Conservation (phyloP, 257 asterid genomes). For the Primulina huaijiensis region DNA sequence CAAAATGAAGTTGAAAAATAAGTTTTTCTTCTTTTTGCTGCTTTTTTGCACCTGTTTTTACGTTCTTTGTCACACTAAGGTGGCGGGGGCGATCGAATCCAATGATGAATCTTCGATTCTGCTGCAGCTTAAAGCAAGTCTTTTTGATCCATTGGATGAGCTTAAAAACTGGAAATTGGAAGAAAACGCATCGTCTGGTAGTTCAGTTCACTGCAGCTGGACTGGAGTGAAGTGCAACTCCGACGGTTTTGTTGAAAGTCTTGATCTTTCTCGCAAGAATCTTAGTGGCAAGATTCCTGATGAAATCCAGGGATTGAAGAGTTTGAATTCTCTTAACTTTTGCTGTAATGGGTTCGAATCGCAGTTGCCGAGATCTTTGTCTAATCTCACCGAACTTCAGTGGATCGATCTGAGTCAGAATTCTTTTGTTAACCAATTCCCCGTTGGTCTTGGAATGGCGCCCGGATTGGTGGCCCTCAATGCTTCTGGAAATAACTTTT, state of each 20-base stretch:
- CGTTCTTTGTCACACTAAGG: constrained; percentile 23
- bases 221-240: constrained; percentile 63
- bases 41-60: constrained; percentile 27
- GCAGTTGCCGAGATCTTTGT: constrained; percentile 47
- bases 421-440: constrained; percentile 44
- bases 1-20: constrained; percentile 42
- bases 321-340: constrained; percentile 37
- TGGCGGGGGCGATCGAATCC: constrained; percentile 12
- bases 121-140: constrained; percentile 42
- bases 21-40: constrained; percentile 23
- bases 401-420: constrained; percentile 70
- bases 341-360: constrained; percentile 58
- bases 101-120: constrained; percentile 42
- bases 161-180: constrained; percentile 56
- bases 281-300: constrained; percentile 53
- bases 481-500: constrained; percentile 72
- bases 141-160: constrained; percentile 55
- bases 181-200: constrained; percentile 15
- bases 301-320: constrained; percentile 38
- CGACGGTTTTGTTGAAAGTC: constrained; percentile 43
- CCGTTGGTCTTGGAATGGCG: constrained; percentile 48
- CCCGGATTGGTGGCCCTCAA: constrained; percentile 40
- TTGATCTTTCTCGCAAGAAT: constrained; percentile 66
- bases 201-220: constrained; percentile 59
- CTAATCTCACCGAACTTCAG: constrained; percentile 45